Base-by-base conservation (phyloP, 805 yeast species). In the Yamadazyma endophytica region DNA sequence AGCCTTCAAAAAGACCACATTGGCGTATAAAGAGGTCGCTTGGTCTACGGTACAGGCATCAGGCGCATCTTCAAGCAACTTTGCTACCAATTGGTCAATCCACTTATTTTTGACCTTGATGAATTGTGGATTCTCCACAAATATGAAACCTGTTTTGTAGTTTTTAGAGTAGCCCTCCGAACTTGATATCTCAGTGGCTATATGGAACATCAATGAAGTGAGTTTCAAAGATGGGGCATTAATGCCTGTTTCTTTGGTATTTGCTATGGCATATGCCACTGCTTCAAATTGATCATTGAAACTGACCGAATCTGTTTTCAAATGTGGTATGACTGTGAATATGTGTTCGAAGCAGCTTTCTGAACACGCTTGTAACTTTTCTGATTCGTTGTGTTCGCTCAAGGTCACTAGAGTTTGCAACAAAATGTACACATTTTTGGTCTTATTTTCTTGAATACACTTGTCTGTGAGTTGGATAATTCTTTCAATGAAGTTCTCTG, bases 101-200 rank as follows among this genome's bases (percentile, higher is more conserved):
- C 68, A 63, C 4, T 44, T 31, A 32, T 57, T 58, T 39, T 64
- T 65, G n/a, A 33, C 30, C n/a, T 36, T 29, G 3, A 37, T 33
- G 31, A 61, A 64, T 2, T 37, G 24, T 0, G 31, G 26, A 13
- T 24, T 40, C 13, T 38, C 31, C 1, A 31, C 35, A 23, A 51
- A 46, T 35, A 48, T 37, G 28, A 55, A 56, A 9, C 59, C 45
- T 9, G 40, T 43, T 15, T 49, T 42, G 26, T 40, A 46, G 8
- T 43, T 40, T n/a, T 29, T 13, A 16, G 33, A 27, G 23, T 26
- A 24, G 3, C 21, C 24, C 6, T 21, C 15, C 3, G 48, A 43
- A 5, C 40, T 38, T 14, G 43, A 21, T 21, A 41, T 28, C 13
- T 20, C 23, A 4, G 36, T 32, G 1, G 51, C 32, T 16, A 56